Conservation (phyloP, 2,329 filamentous ascomycete species). For the Trichophyton simii region DNA sequence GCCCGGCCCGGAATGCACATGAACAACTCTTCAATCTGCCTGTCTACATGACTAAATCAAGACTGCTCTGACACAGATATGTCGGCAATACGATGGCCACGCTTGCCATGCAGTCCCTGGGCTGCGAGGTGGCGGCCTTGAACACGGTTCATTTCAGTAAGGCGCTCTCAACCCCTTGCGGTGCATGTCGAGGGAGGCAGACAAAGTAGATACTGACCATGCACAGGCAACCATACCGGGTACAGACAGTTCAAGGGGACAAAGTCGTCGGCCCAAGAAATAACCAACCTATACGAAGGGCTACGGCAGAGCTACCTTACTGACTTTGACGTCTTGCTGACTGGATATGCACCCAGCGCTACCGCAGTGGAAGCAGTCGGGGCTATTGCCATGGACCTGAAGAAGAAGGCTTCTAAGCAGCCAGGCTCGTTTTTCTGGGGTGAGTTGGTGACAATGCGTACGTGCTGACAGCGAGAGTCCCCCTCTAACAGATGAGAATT, state of each 20-base stretch:
- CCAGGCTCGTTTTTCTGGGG: slow-evolving; percentile 84
- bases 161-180: slow-evolving; percentile 21
- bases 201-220: background rate
- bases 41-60: slow-evolving; percentile 2
- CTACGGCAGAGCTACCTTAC: slow-evolving; percentile 72
- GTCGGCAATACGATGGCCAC: slow-evolving; percentile 97
- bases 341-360: slow-evolving; percentile 85
- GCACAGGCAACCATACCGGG: slow-evolving; percentile 79
- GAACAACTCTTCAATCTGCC: background rate
- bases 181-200: background rate
- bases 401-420: slow-evolving; percentile 47
- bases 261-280: slow-evolving; percentile 66
- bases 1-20: background rate
- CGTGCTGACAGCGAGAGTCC: background rate
- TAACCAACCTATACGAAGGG: slow-evolving; percentile 71
- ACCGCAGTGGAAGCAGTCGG: slow-evolving; percentile 74
- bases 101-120: slow-evolving; percentile 83
- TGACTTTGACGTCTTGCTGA: slow-evolving; percentile 86
- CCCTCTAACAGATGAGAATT: background rate
- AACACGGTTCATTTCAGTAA: slow-evolving; percentile 97
- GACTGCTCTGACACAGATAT: slow-evolving; percentile 49
- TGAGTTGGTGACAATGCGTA: slow-evolving; percentile 17
- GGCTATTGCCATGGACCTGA: slow-evolving; percentile 67
- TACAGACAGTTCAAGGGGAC: slow-evolving; percentile 83
- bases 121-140: slow-evolving; percentile 83